Conservation (phyloP, 345 rosid genomes). For the Salix suchowensis region DNA sequence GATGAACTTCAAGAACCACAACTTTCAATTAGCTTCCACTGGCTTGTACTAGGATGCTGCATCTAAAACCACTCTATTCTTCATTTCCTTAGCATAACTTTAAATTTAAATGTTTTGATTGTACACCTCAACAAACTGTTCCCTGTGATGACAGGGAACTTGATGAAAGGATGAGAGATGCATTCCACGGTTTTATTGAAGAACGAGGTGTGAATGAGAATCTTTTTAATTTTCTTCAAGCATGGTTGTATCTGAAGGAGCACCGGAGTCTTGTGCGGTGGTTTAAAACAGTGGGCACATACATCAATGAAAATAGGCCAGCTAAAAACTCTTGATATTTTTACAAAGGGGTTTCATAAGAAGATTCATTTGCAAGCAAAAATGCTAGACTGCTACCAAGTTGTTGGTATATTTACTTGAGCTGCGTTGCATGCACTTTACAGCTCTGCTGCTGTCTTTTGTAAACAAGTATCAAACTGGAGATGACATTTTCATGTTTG, state of each 20-base stretch:
- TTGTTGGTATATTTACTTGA: background rate
- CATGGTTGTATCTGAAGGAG: slow-evolving; percentile 89
- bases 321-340: slow-evolving; percentile 7
- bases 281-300: slow-evolving; percentile 74
- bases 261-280: slow-evolving; percentile 66
- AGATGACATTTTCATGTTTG: background rate
- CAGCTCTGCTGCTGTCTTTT: background rate
- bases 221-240: slow-evolving; percentile 86
- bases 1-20: background rate
- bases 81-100: slow-evolving; percentile 1
- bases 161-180: slow-evolving; percentile 74
- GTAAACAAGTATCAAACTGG: background rate
- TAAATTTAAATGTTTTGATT: background rate
- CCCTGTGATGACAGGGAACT: slow-evolving; percentile 48
- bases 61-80: background rate
- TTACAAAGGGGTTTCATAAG: background rate
- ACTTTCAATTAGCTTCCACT: background rate
- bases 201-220: slow-evolving; percentile 77
- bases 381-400: background rate
- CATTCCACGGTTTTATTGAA: slow-evolving; percentile 63
- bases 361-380: background rate
- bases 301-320: slow-evolving; percentile 39
- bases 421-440: background rate
- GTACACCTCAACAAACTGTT: background rate
- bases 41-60: background rate